Conservation (phyloP, 176 grass and related monocot species). For the Carex pumila region DNA sequence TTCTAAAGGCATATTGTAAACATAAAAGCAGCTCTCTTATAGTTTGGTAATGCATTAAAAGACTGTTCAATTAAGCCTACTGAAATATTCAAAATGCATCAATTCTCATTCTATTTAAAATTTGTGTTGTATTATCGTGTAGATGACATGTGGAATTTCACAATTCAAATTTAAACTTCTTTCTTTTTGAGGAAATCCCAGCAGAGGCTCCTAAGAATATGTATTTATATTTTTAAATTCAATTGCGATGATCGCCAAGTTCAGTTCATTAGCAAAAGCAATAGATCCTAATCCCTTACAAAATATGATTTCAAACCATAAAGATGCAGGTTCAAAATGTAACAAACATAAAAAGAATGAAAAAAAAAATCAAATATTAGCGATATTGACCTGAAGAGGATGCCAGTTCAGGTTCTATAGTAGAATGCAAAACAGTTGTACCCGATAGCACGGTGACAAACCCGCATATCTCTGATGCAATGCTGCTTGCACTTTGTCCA, state of each 20-base stretch:
- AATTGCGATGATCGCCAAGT: background rate
- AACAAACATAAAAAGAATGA: conserved; percentile 7
- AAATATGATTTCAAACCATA: conserved; percentile 6
- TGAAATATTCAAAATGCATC: background rate
- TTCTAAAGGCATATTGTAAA: background rate
- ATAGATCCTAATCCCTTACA: background rate
- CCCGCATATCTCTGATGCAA: conserved; percentile 81
- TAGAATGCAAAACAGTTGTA: conserved; percentile 80
- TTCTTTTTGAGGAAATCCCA: no score
- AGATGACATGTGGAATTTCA: background rate
- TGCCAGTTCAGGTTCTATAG: conserved; percentile 70
- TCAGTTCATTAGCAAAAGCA: background rate
- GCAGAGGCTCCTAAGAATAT: no score
- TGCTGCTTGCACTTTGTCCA: conserved; percentile 82
- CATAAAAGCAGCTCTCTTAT: background rate
- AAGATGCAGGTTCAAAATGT: background rate
- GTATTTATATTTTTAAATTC: no score
- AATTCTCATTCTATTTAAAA: background rate
- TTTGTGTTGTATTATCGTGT: background rate
- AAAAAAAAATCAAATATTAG: background rate
- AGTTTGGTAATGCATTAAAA: background rate
- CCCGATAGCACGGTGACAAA: conserved; percentile 87
- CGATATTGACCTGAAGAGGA: conserved; percentile 50
- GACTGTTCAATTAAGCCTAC: background rate
- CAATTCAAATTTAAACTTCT: background rate